Conservation (phyloP, 306 rosid species). For the Medicago ruthenica region DNA sequence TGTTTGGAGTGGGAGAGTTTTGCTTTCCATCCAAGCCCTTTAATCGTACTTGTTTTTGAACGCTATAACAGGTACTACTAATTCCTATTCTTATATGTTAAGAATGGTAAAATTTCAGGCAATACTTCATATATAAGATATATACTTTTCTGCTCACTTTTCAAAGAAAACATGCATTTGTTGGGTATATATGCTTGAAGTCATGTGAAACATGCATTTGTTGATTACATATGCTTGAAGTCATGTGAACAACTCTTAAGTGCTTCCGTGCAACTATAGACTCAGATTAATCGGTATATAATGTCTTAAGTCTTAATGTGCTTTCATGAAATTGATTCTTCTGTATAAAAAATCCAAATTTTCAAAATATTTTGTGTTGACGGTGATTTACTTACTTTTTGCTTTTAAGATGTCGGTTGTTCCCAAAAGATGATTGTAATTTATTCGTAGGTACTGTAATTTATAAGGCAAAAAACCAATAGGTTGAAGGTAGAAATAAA, state of each 20-base stretch:
- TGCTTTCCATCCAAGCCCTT: slow-evolving; percentile 96
- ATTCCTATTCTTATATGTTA: background rate
- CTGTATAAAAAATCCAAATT: background rate
- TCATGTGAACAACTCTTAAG: background rate
- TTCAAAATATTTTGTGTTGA: background rate
- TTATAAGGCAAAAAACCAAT: background rate
- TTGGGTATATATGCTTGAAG: background rate
- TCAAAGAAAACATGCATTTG: background rate
- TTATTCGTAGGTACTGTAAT: background rate
- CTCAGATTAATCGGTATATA: background rate
- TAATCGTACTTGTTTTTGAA: slow-evolving; percentile 86
- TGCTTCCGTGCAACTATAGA: background rate
- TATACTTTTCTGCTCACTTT: background rate
- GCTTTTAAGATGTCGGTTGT: background rate
- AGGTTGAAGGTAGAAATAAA: slow-evolving; percentile 4
- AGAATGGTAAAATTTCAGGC: background rate
- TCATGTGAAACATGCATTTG: background rate
- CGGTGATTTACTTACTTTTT: background rate
- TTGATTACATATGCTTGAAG: background rate
- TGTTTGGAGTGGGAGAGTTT: slow-evolving; percentile 94
- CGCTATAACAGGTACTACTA: slow-evolving; percentile 71
- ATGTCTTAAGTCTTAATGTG: background rate
- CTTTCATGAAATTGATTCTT: background rate
- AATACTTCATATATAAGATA: background rate
- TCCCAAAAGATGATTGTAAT: background rate